A percentile compares a stretch with the other conserved stretches of the same genome.
phyloP scores from a whole-genome alignment of 2,329 filamentous ascomycete genomes.

The Camptophora hylomeconis region DNA sequence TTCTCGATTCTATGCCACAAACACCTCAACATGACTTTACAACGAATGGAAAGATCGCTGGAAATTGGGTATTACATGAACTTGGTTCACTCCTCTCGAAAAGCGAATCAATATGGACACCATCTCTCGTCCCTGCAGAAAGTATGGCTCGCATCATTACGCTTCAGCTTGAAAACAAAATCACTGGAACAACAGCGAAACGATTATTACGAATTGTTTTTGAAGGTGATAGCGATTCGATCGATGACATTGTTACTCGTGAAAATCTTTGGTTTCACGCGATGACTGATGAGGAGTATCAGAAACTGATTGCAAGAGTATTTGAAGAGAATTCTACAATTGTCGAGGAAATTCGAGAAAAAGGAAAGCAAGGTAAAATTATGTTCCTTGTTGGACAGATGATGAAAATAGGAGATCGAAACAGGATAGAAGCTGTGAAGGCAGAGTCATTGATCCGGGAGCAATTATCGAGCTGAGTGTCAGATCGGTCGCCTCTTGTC shows the following conservation, averaged over 20 bases:
- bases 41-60: conserved; percentile 35
- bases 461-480: too few relatives aligned
- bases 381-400: conserved; percentile 58
- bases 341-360: conserved; percentile 45
- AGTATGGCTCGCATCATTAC: conserved; percentile 34
- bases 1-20: conserved; percentile 25
- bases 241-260: conserved; percentile 42
- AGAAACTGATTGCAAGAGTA: conserved; percentile 38
- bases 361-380: conserved; percentile 49
- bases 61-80: conserved; percentile 66
- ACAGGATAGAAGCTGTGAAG: conserved; percentile 47
- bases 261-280: conserved; percentile 43
- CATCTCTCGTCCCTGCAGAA: conserved; percentile 25
- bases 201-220: conserved; percentile 44
- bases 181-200: conserved; percentile 47
- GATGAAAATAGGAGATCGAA: conserved; percentile 47
- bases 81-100: conserved; percentile 51
- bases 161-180: conserved; percentile 29
- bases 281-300: conserved; percentile 43
- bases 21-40: conserved; percentile 17
- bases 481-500: too few relatives aligned
- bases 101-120: conserved; percentile 33
- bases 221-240: conserved; percentile 33
- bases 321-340: conserved; percentile 43
- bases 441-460: too few relatives aligned